Base-by-base conservation (phyloP, 2,329 filamentous ascomycete genomes). In the Exophiala aquamarina region DNA sequence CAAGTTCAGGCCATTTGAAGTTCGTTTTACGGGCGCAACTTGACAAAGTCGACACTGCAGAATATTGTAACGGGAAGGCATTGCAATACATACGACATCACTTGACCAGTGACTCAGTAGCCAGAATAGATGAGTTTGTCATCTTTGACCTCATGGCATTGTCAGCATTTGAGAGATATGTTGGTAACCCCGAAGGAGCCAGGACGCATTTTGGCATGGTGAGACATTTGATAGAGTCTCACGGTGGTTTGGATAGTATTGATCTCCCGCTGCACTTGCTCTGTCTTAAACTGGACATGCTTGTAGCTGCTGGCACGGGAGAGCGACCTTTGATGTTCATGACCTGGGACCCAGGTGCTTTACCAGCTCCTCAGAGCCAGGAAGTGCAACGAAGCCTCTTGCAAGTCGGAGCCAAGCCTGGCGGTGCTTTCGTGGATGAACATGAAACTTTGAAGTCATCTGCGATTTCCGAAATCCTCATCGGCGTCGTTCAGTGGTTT, bases 41-140 rank as follows among this genome's bases (percentile, higher is more conserved):
- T 3, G 47, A 50, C 26, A 33, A 44, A 23, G 38, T 43, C n/a
- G 51, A 49, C 31, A 18, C 38, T 1, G 47, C 51, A 4, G 51
- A 54, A 48, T 54, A 48, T 15, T 54, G 51, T 36, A 54, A 45
- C 43, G 44, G 44, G 14, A 45, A 48, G 28, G 51, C 51, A 26
- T 41, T 54, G 11, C 44, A 45, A 20, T 21, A 50, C 21, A 31
- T 54, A 7, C 47, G 51, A 9, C 44, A 50, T 20, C 41, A 54
- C 17, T 21, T 54, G 21, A 35, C 36, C 2, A 29, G 37, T 11
- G 14, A 41, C 1, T 47, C 44, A 11, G 31, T 35, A 11, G 23
- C 23, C 6, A 26, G 6, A 6, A 26, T 32, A 9, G 35, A 50
- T 18, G 47, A 54, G 37, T 26, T 46, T 14, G 33, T 54, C 21